A percentile compares a stretch with the other conserved stretches of the same genome.
These are phyloP conservation scores for Hericium alpestre DNA, from an alignment of 768 basidiomycete species.

Conservation along the genomic window DNA sequence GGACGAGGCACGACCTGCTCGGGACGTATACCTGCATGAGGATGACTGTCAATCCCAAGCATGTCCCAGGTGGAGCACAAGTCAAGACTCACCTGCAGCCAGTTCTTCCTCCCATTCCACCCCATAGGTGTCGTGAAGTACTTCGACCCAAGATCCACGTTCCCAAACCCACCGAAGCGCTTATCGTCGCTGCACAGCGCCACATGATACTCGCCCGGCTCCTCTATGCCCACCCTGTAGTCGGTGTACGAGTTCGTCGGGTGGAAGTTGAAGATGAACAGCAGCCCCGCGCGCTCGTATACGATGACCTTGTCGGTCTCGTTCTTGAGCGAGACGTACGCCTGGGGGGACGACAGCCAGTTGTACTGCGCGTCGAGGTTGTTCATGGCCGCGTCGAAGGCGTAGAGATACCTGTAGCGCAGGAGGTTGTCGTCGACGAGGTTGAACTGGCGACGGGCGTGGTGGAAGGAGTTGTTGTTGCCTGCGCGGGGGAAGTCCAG, in stretches of 20 bases:
- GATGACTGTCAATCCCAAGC: neutral
- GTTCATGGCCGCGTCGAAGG: constrained; percentile 93
- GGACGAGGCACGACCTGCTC: constrained; percentile 53
- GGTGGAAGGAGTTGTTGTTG: constrained; percentile 92
- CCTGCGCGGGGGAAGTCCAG: constrained; percentile 97
- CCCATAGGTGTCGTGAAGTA: constrained; percentile 77
- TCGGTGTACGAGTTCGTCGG: constrained; percentile 83
- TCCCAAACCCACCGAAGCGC: constrained; percentile 82
- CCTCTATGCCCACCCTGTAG: constrained; percentile 87
- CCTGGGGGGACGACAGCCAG: constrained; percentile 81
- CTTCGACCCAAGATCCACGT: constrained; percentile 50
- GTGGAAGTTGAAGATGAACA: constrained; percentile 98
- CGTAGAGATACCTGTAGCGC: constrained; percentile 90
- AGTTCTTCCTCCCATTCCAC: constrained; percentile 93
- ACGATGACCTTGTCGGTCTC: constrained; percentile 89
- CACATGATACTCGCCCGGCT: constrained; percentile 73
- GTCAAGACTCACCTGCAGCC: constrained; percentile 54
- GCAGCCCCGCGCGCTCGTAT: constrained; percentile 84
- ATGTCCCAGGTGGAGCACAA: neutral
- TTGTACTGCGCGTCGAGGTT: constrained; percentile 63
- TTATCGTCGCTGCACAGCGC: constrained; percentile 80
- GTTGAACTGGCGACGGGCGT: constrained; percentile 96
- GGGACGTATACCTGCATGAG: constrained; percentile 57
- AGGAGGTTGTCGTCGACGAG: constrained; percentile 76
- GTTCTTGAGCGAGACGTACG: constrained; percentile 89